phyloP scores from a whole-genome alignment of 768 basidiomycete species.

The Coprinopsis cinerea region DNA sequence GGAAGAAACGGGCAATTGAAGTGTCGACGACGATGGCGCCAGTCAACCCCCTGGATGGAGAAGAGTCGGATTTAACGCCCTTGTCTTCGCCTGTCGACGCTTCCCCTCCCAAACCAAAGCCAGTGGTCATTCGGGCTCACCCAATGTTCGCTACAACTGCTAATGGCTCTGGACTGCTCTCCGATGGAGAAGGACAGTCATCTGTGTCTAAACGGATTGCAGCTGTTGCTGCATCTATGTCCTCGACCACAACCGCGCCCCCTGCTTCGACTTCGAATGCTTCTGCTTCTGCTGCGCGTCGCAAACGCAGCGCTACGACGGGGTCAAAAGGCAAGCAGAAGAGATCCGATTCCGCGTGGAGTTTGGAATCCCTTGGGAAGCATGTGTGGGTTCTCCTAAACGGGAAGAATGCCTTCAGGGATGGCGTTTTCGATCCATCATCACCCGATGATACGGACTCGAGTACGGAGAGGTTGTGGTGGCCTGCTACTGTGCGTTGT shows the following conservation, averaged over 20 bases:
- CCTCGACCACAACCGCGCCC: no score
- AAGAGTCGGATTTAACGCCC: constrained; percentile 16
- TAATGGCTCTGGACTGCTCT: no score
- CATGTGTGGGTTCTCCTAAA: constrained; percentile 53
- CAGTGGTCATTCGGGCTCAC: background rate
- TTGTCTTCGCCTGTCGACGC: constrained; percentile 11
- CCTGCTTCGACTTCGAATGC: no score
- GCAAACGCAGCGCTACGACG: constrained; percentile 1
- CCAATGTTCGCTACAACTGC: constrained; percentile 8
- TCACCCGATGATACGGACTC: constrained; percentile 19
- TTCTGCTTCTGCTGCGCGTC: no score
- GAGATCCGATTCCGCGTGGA: constrained; percentile 14
- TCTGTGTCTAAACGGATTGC: no score
- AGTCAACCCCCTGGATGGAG: background rate
- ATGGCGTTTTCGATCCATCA: constrained; percentile 24
- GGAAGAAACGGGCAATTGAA: background rate
- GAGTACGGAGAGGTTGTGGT: constrained; percentile 44
- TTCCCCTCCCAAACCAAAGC: background rate
- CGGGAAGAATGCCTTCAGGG: constrained; percentile 21
- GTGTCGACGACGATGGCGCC: background rate
- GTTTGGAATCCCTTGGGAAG: constrained; percentile 25
- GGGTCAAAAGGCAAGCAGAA: background rate
- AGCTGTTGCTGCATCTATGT: no score
- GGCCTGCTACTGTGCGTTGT: constrained; percentile 59
- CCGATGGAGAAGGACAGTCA: no score